Percentiles rank a stretch among this genome's conserved stretches.
Evolutionary conservation across 805 yeast genomes (phyloP).

Genomic region (Yarrowia sp.): DNA sequence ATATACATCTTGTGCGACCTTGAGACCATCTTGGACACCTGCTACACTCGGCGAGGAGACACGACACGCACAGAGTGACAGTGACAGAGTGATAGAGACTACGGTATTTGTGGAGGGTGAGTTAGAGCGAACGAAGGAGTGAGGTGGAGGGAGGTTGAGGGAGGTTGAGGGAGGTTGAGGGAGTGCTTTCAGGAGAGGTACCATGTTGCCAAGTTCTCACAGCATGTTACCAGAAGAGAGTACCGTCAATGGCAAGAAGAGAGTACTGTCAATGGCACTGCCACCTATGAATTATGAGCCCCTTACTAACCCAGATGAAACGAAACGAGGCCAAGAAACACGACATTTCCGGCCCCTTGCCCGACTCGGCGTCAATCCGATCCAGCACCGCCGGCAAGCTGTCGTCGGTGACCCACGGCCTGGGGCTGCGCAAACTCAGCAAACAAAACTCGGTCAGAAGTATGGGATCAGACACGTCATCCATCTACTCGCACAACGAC

Average conservation of each 20-base stretch:
- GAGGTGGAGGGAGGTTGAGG: no score
- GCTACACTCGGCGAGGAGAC: neutral
- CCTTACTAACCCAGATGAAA: slow-evolving; percentile 33
- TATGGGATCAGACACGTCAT: slow-evolving; percentile 34
- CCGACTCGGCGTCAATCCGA: slow-evolving; percentile 11
- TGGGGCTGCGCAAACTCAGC: slow-evolving; percentile 35
- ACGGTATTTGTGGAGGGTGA: slow-evolving; percentile 30
- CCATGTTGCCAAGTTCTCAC: no score
- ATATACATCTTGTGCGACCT: neutral
- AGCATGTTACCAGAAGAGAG: no score
- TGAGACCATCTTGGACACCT: no score
- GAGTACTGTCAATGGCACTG: no score
- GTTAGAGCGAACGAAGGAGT: neutral
- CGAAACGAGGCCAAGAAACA: slow-evolving; percentile 34
- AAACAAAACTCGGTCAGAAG: slow-evolving; percentile 35
- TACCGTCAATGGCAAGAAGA: no score
- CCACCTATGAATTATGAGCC: no score
- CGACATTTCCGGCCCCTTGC: slow-evolving; percentile 31
- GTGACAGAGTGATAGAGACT: neutral
- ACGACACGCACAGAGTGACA: slow-evolving; percentile 16
- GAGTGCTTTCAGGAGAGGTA: no score
- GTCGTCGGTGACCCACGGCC: slow-evolving; percentile 30
- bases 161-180: no score
- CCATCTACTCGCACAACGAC: slow-evolving; percentile 25
- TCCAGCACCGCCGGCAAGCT: slow-evolving; percentile 25